These are phyloP conservation scores for Mycena pura DNA, from an alignment of 768 basidiomycete species.

Conservation along the genomic window DNA sequence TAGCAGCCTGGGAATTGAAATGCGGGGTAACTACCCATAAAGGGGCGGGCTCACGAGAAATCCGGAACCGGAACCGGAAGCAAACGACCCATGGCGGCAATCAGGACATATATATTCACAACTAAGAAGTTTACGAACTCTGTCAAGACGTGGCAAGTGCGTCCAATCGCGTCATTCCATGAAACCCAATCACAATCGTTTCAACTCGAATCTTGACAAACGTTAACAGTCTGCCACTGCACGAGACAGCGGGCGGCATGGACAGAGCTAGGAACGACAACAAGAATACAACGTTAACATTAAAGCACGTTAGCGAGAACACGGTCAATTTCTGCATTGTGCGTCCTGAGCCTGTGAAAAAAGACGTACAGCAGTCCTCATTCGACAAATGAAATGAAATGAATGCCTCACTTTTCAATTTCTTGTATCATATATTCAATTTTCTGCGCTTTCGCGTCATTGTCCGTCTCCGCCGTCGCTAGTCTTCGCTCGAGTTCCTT, in stretches of 20 bases:
- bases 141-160: neutral
- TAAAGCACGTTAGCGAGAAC: neutral
- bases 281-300: neutral
- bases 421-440: conserved; percentile 39
- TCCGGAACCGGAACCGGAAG: no score
- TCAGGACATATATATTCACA: no score
- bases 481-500: conserved; percentile 46
- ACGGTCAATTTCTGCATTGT: conserved; percentile 7
- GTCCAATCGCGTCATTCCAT: neutral
- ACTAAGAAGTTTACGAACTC: no score
- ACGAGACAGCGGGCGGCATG: neutral
- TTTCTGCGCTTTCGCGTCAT: conserved; percentile 39
- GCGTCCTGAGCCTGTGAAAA: conserved; percentile 7
- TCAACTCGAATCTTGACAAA: neutral
- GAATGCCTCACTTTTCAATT: conserved; percentile 24
- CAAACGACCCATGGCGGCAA: no score
- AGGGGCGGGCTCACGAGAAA: no score
- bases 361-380: neutral
- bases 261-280: neutral
- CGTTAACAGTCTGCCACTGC: neutral
- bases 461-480: conserved; percentile 42
- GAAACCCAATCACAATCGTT: neutral
- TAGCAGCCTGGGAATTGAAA: conserved; percentile 17
- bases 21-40: neutral
- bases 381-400: neutral